phyloP scores from a whole-genome alignment of 305 asterid species.

The Fraxinus dipetala region DNA sequence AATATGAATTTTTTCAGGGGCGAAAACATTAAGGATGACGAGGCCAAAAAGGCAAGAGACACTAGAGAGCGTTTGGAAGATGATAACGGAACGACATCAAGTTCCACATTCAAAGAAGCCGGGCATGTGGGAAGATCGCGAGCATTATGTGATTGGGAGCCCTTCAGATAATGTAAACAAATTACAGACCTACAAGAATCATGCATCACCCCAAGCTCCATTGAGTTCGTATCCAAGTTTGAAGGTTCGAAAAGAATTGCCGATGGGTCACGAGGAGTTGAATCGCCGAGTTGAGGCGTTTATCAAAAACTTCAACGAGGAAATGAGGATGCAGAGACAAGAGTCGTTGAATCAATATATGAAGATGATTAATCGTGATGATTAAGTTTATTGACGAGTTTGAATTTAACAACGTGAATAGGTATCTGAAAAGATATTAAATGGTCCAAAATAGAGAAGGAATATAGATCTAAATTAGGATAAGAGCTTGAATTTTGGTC shows the following conservation, averaged over 20 bases:
- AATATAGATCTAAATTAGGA: not conserved
- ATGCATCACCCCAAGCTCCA: conserved; percentile 16
- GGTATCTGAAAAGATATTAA: not conserved
- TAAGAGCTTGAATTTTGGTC: not conserved
- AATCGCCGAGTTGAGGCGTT: conserved; percentile 67
- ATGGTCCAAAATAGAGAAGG: not conserved
- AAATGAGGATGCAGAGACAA: conserved; percentile 69
- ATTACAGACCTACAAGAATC: conserved; percentile 43
- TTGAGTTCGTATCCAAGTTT: not conserved
- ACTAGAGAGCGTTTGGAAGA: conserved; percentile 72
- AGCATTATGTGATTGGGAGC: conserved; percentile 2
- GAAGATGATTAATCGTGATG: conserved; percentile 50
- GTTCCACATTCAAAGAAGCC: conserved; percentile 61
- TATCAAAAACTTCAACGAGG: conserved; percentile 58
- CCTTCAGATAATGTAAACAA: conserved; percentile 25
- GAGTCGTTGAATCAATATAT: conserved; percentile 54
- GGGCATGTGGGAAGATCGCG: conserved; percentile 42
- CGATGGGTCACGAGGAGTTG: conserved; percentile 57
- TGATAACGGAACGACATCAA: conserved; percentile 68
- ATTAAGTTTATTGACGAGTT: not conserved
- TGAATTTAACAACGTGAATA: not conserved
- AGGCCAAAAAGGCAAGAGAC: conserved; percentile 54
- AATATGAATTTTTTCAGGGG: conserved; percentile 19
- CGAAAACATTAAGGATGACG: conserved; percentile 35
- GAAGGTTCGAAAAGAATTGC: conserved; percentile 48